Percentiles rank a stretch among this genome's conserved stretches.
Conservation (phyloP, 2,329 filamentous ascomycete species). For the Nemania sp. region DNA sequence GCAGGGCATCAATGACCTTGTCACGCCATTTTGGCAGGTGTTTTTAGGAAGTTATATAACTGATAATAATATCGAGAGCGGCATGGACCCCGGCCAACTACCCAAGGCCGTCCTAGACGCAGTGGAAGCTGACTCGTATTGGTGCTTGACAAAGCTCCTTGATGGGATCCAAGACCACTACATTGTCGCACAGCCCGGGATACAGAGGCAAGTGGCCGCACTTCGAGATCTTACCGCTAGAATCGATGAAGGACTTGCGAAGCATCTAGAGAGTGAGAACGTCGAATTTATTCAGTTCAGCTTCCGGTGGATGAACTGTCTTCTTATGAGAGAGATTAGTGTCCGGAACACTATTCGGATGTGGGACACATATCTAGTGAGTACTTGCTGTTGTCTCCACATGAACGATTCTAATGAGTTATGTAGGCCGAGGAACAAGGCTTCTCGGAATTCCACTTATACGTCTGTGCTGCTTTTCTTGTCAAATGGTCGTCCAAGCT, state of each 20-base stretch:
- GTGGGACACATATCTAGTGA: constrained; percentile 99
- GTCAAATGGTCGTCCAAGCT: constrained; percentile 98
- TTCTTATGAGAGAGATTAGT: constrained; percentile 96
- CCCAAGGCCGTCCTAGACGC: constrained; percentile 92
- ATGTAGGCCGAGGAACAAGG: constrained; percentile 94
- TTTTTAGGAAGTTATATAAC: constrained; percentile 95
- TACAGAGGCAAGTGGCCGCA: constrained; percentile 91
- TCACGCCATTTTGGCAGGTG: constrained; percentile 98
- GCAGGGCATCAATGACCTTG: constrained; percentile 97
- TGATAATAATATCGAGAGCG: constrained; percentile 89
- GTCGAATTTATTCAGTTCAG: constrained; percentile 99
- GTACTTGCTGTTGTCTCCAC: constrained; percentile 47
- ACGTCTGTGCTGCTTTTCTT: constrained; percentile 96
- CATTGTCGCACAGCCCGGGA: constrained; percentile 96
- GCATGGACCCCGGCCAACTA: constrained; percentile 96
- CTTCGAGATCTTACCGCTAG: constrained; percentile 89
- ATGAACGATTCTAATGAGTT: constrained; percentile 30
- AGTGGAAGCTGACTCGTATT: constrained; percentile 97
- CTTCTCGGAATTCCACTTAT: constrained; percentile 97
- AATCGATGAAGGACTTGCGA: constrained; percentile 86
- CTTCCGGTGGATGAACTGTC: constrained; percentile 99
- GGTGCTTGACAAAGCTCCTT: constrained; percentile 97
- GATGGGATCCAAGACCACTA: constrained; percentile 99
- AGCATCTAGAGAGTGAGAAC: constrained; percentile 88
- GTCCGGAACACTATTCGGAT: constrained; percentile 97